A percentile compares a stretch with the other conserved stretches of the same genome.
Conservation (phyloP, 1,284 basidiomycete species). For the Wallemia ichthyophaga region DNA sequence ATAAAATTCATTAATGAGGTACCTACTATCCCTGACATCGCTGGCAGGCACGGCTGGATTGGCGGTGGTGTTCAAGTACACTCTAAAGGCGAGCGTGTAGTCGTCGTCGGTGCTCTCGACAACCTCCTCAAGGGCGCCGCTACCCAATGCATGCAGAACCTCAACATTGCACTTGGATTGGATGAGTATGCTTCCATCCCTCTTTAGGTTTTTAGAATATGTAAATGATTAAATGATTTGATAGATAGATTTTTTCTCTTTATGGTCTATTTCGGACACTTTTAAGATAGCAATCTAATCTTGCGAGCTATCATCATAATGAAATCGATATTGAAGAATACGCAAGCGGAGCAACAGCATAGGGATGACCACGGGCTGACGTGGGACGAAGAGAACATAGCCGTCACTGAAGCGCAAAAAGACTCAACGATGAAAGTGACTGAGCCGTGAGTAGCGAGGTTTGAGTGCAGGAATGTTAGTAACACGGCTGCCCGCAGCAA, state of each 20-base stretch:
- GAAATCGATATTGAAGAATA: background rate
- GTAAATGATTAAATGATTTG: background rate
- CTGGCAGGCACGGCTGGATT: conserved; percentile 57
- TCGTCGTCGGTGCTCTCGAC: conserved; percentile 75
- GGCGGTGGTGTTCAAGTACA: conserved; percentile 88
- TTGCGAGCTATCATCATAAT: too few species aligned
- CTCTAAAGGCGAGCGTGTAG: conserved; percentile 55
- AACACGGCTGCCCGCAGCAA: background rate
- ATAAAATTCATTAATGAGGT: conserved; percentile 28
- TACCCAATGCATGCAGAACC: conserved; percentile 73
- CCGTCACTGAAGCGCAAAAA: background rate
- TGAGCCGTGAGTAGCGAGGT: background rate
- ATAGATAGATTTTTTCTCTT: background rate
- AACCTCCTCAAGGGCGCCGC: conserved; percentile 93
- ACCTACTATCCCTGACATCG: conserved; percentile 45
- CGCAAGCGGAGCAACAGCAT: background rate
- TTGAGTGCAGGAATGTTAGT: background rate
- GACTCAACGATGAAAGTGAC: background rate
- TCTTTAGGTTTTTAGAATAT: conserved; percentile 10
- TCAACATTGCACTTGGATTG: conserved; percentile 77
- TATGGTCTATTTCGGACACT: too few species aligned
- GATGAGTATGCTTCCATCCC: conserved; percentile 70
- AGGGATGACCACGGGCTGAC: background rate
- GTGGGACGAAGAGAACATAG: background rate
- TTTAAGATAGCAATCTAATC: too few species aligned